Base-by-base conservation (phyloP, 176 grass and related monocot genomes). In the Musa acuminata region DNA sequence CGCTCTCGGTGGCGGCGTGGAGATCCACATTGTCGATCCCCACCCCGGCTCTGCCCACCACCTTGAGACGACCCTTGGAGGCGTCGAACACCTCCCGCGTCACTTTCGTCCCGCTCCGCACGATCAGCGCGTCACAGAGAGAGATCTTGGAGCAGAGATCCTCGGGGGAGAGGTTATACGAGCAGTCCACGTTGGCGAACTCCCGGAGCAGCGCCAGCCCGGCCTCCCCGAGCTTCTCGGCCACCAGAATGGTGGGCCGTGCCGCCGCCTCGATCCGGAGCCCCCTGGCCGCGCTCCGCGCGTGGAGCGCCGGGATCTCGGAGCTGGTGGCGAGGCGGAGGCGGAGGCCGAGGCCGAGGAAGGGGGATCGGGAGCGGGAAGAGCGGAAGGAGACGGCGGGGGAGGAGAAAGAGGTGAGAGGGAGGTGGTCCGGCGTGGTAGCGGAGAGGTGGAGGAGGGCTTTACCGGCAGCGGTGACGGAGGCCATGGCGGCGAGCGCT, bases 21-120 rank as follows among this genome's bases (percentile, higher is more conserved):
- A 74, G 72, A 74, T 74, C 72, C 52, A 74, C 72, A 74, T 74
- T 74, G 72, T 74, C 72, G 53, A 74, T 74, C 9, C 72, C 72
- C 52, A 74, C 72, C 5, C 72, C 72, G 52, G 72, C 72, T 11
- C 72, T 25, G 52, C 72, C 72, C 11, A 74, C 72, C 11, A 74
- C 72, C 72, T 74, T 74, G 52, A 74, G 53, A 13, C 72, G 52
- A 23, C 72, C 72, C 23, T 58, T 74, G 1, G 72, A 53, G 23
- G 72, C 72, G 6, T 74, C 72, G 25, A 74, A 74, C 72, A 74
- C 72, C 22, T 74, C 72, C 72, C 72, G 52, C 72, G 72, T 74
- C 23, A 74, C 72, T 53, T 74, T 74, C 23, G 72, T 74, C 72
- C 72, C 72, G 72, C 72, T 74, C 2, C 72, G 53, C 52, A 74